Base-by-base conservation (phyloP, 129 eudicot species). In the Arctium lappa region DNA sequence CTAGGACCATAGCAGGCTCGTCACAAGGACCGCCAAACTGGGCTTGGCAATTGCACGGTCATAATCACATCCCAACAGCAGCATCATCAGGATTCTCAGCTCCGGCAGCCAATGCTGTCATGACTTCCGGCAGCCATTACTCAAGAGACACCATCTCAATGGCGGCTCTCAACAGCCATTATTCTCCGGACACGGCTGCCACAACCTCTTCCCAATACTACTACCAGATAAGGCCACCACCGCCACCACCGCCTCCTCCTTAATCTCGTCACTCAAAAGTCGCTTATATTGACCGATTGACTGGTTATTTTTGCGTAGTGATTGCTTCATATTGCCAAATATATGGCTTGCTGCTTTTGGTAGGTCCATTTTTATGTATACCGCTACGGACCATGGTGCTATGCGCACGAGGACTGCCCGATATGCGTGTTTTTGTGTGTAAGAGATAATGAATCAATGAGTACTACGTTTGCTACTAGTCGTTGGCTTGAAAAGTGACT, bases 71-170 rank as follows among this genome's bases (percentile, higher is more conserved):
- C 77, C 81, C 87, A 33, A 65, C 84, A 70, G 89, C 92, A 92
- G 97, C 97, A 92, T 92, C 97, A 92, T 92, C 97, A 92, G 93
- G 97, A 92, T 92, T 92, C 97, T 81, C 91, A 87, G 82, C 91
- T 83, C 86, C 86, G 62, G 86, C 76, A 62, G 84, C 88, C 76
- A 84, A 85, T 72, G 68, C 86, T 27, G 34, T 66, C 73, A 44
- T 71, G 80, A 74, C 86, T 73, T 76, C 88, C 60, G 76, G 79
- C 76, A 80, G 79, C 79, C 87, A 75, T 30, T 83, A 84, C 63
- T 36, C 78, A 46, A 85, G 81, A 72, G 83, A 66, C 37, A 66
- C 85, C 75, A 80, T 84, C 69, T 74, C 84, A 82, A 56, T 73
- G 42, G 60, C 56, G n/a, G 79, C 90, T 46, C 79, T 79, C 63